Conservation (phyloP, 495 filamentous ascomycete species). For the Lepidopterella palustris region DNA sequence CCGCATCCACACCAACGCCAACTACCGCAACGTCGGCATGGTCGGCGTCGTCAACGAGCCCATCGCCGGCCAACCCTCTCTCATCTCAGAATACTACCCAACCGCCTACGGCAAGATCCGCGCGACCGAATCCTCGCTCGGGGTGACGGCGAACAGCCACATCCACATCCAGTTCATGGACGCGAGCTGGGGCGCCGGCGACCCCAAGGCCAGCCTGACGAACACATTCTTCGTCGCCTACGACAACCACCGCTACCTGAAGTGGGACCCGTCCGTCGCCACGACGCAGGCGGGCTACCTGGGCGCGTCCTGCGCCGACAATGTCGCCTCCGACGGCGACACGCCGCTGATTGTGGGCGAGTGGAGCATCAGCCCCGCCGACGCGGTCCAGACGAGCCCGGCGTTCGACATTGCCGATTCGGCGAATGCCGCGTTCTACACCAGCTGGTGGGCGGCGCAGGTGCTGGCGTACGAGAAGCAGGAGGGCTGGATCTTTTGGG, state of each 20-base stretch:
- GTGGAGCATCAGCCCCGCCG: conserved; percentile 47
- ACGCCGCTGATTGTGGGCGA: conserved; percentile 51
- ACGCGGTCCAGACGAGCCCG: conserved; percentile 40
- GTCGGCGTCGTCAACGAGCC: conserved; percentile 59
- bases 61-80: conserved; percentile 27
- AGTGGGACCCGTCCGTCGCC: conserved; percentile 43
- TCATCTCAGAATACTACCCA: conserved; percentile 44
- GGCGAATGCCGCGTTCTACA: conserved; percentile 48
- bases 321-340: conserved; percentile 40
- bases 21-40: conserved; percentile 53
- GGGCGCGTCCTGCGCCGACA: conserved; percentile 44
- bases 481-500: conserved; percentile 58
- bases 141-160: conserved; percentile 36
- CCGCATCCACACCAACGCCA: conserved; percentile 46
- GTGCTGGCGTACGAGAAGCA: conserved; percentile 51
- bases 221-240: conserved; percentile 41
- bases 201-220: conserved; percentile 43
- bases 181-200: conserved; percentile 46
- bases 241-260: conserved; percentile 51
- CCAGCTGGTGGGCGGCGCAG: conserved; percentile 55
- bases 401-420: conserved; percentile 40
- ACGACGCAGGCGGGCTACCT: conserved; percentile 45
- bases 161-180: conserved; percentile 55
- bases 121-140: conserved; percentile 37
- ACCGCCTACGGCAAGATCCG: conserved; percentile 46